Evolutionary conservation across 2,329 filamentous ascomycete species (phyloP), one percentile per base, ranked within the genome.

Genomic region (Neonectria faginata): DNA sequence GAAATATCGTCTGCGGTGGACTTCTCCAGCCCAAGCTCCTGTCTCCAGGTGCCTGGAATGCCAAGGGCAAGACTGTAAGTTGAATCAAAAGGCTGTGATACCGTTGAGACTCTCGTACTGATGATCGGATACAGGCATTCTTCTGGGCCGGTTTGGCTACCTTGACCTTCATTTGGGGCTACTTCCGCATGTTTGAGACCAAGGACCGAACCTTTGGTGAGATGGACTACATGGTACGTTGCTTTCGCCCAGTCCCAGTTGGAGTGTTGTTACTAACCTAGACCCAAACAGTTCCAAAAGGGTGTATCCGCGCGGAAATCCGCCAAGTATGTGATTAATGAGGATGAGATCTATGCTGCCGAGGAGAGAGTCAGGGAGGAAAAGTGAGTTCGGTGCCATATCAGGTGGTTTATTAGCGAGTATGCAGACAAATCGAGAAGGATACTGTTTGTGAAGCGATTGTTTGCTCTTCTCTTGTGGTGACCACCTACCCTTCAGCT

Each of bases 131-230:
- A 1, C 22, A 80, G 77, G 80, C 79, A n/a, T 81, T 81, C 70
- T 82, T 83, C 71, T 82, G 80, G 80, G 76, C 77, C 7, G 73
- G 66, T 4, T 65, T 79, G 41, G 76, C 78, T 10, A 75, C 77
- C 12, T 60, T 82, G 5, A 80, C 79, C 1, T 73, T 78, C 1
- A 50, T 79, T 11, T 83, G 81, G 80, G 79, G 78, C 8, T 83
- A 76, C 66, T 82, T 82, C 72, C 77, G 81, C 20, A 68, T 83
- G 60, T 80, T 81, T 25, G 81, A 83, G 75, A 81, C 80, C 53
- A 82, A 82, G 74, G 79, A 75, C 57, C 78, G 81, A 39, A 83
- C 81, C 3, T 83, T 81, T 67, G 80, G 79, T 55, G 81, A 83
- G 69, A 72, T 83, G 75, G 81, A 83, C 57, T 74, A 79, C 64